phyloP scores from a whole-genome alignment of 2,329 filamentous ascomycete genomes.

The Cercospora beticola region DNA sequence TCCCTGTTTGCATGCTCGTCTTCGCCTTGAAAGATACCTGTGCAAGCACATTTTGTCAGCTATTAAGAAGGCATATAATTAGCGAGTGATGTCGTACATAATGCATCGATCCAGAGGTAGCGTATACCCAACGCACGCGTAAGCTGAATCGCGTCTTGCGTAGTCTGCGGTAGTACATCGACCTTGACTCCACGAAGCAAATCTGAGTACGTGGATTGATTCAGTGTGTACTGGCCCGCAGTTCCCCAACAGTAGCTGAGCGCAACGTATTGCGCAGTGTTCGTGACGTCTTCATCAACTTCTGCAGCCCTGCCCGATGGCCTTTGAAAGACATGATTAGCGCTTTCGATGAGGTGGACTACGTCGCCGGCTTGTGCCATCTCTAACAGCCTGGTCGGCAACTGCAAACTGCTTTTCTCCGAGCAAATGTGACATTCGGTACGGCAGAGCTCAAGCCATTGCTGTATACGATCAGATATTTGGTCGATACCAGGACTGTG shows the following conservation, averaged over 20 bases:
- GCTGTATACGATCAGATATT: neutral
- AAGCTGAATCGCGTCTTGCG: neutral
- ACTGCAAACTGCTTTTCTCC: neutral
- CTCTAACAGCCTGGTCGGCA: neutral
- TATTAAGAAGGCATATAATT: neutral
- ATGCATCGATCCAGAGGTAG: neutral
- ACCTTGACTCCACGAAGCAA: neutral
- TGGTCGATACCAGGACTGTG: neutral
- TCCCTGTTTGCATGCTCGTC: neutral
- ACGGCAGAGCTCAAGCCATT: neutral
- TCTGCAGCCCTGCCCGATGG: neutral
- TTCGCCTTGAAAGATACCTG: neutral
- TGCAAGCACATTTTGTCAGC: neutral
- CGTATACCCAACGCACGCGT: neutral
- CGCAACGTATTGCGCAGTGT: neutral
- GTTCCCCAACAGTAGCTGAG: neutral
- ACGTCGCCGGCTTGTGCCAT: neutral
- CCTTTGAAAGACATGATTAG: neutral
- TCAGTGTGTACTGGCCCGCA: neutral
- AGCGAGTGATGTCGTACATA: neutral
- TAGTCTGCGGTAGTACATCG: neutral
- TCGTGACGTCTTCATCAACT: neutral
- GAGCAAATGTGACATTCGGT: neutral
- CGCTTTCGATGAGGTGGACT: neutral
- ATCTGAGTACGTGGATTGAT: neutral